Base-by-base conservation (phyloP, 495 filamentous ascomycete species). In the Hyaloscypha finlandica region DNA sequence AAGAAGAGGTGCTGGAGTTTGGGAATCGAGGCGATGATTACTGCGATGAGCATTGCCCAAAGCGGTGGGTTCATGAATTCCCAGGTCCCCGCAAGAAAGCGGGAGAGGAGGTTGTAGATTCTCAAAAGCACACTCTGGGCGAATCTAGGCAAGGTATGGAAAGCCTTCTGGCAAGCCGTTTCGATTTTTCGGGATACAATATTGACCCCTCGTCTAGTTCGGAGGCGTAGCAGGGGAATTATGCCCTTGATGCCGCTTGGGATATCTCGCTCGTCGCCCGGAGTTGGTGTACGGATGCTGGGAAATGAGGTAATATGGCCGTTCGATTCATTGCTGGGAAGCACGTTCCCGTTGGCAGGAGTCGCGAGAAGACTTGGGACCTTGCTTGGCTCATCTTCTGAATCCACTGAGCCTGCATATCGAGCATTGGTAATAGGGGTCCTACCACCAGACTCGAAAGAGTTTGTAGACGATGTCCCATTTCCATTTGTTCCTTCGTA, bases 21-120 rank as follows among this genome's bases (percentile, higher is more conserved):
- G 0, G 95, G 96, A n/a, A 97, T 85, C 3, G 92, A 96, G 32
- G 96, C 95, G 6, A 98, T 89, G 63, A 97, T 75, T 63, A 98
- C 89, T 20, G 96, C 90, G 22, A 86, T 78, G 2, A 98, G 81
- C 94, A 99, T 98, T 11, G 95, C 94, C 92, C 94, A 98, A 1
- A 99, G 86, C 0, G 95, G 96, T 6, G 95, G 94, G 77, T 98
- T 99, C 95, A 99, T 98, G 77, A 97, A 95, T 42, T 90, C 90
- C 91, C 90, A 93, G 9, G 90, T 68, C 37, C 92, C 93, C 45
- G 76, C 70, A 61, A 85, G 74, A 71, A 94, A 89, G 14, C 81
- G 81, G n/a, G 73, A 45, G 61, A 80, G 37, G 32, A 77, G 78
- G 33, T 70, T 74, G 42, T 77, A 75, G n/a, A 81, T 65, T 20